Base-by-base conservation (phyloP, 140 eudicot species). In the Oenanthe javanica region DNA sequence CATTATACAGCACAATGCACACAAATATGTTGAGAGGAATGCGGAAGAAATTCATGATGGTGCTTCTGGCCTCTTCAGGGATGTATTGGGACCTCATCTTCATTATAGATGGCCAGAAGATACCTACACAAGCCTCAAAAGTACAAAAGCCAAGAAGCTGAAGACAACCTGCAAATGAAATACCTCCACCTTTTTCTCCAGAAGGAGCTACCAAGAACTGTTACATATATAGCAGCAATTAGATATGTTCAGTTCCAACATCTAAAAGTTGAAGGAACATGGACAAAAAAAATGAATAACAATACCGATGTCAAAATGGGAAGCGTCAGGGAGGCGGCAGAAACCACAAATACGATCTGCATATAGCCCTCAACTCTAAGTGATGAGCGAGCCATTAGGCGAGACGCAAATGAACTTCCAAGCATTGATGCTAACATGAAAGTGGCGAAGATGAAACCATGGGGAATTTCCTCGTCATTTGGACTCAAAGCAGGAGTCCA, bases 401-500 rank as follows among this genome's bases (percentile, higher is more conserved):
- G 91, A 73, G 99, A 84, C 51, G 97, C 99, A 77, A 95, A 63
- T 23, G 99, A 92, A 81, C 99, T 95, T 88, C 99, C 99, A 87
- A 95, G 77, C 99, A 95, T 95, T 72, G 97, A 95, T 8, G 97
- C 96, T 84, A 95, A 75, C 97, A 95, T 95, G 90, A 95, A 95
- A 48, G 99, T 95, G 21, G 99, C 99, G 81, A 95, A 95, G 42
- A 95, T 90, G 79, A 92, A 92, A 77, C 99, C 99, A 79, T 95
- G 99, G 80, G 97, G 99, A 83, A 95, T 92, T 42, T 95, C 99
- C 81, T 95, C 99, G 61, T 95, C 96, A 78, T 95, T 95, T 79
- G 99, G 99, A 78, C 99, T 95, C 86, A 95, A 88, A 50, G 99
- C 99, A 40, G 99, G 99, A 79, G 99, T 94, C 99, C 97, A 94